Conservation (phyloP, 768 basidiomycete species). For the Xerocomus spinulosus region DNA sequence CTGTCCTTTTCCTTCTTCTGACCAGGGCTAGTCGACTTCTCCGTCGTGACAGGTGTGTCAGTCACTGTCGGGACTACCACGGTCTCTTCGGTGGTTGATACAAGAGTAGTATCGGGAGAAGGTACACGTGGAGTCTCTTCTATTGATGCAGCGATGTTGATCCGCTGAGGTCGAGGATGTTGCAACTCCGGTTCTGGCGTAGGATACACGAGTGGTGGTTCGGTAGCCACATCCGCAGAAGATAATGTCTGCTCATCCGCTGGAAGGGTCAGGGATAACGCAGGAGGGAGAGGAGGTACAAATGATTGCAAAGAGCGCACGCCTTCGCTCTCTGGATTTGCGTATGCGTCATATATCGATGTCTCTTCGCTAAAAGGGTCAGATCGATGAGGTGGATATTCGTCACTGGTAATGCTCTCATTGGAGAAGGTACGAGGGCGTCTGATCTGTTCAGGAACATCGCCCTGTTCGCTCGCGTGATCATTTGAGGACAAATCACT, state of each 20-base stretch:
- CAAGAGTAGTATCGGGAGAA: constrained; percentile 45
- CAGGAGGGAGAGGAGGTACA: constrained; percentile 17
- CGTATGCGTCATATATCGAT: constrained; percentile 83
- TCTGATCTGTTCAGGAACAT: constrained; percentile 39
- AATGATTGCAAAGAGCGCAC: constrained; percentile 18
- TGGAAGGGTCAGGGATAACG: constrained; percentile 23
- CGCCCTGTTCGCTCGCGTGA: constrained; percentile 57
- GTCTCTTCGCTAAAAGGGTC: constrained; percentile 80
- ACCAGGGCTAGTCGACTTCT: constrained; percentile 24
- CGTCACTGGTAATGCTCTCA: constrained; percentile 36
- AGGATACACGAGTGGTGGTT: constrained; percentile 31
- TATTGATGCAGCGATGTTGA: constrained; percentile 29
- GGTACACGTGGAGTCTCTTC: constrained; percentile 50
- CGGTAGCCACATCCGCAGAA: constrained; percentile 8
- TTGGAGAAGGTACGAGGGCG: constrained; percentile 36
- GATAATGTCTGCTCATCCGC: constrained; percentile 10
- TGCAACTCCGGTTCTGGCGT: constrained; percentile 45
- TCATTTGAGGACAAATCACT: constrained; percentile 61
- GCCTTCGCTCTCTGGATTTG: constrained; percentile 45
- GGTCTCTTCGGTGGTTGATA: constrained; percentile 25
- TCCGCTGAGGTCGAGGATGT: constrained; percentile 64
- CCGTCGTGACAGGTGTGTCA: constrained; percentile 14
- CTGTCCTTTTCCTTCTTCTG: constrained; percentile 70
- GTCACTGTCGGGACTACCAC: constrained; percentile 23
- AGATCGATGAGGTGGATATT: constrained; percentile 44